phyloP scores from a whole-genome alignment of 495 filamentous ascomycete genomes.

The Xylaria intraflava region DNA sequence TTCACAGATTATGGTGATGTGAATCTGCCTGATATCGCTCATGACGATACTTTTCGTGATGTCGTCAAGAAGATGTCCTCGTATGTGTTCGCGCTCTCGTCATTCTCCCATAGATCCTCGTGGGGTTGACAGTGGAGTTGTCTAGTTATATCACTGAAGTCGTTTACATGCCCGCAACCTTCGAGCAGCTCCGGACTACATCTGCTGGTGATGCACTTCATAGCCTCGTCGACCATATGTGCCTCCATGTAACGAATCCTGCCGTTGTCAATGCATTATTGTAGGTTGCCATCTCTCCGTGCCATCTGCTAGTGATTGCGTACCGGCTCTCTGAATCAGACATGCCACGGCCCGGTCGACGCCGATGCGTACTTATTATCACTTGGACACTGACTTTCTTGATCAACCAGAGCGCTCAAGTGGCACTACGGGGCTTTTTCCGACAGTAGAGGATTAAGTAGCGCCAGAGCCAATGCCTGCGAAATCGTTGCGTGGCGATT shows the following conservation, averaged over 20 bases:
- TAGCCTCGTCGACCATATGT: conserved; percentile 59
- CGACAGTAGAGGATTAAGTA: conserved; percentile 66
- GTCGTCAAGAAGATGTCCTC: conserved; percentile 63
- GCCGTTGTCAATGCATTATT: conserved; percentile 72
- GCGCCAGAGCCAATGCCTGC: conserved; percentile 75
- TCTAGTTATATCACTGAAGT: conserved; percentile 57
- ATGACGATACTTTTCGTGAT: conserved; percentile 56
- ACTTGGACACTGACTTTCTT: background rate
- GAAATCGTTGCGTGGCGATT: conserved; percentile 92
- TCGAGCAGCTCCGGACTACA: conserved; percentile 70
- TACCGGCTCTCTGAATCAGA: background rate
- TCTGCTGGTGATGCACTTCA: conserved; percentile 57
- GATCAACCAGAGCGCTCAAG: conserved; percentile 59
- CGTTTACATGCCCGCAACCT: conserved; percentile 62
- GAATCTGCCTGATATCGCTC: conserved; percentile 55
- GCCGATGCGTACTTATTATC: background rate
- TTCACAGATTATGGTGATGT: conserved; percentile 8
- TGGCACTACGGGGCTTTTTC: conserved; percentile 60
- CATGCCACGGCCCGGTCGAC: background rate
- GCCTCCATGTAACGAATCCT: conserved; percentile 59
- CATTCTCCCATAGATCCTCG: conserved; percentile 18
- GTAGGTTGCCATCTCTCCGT: conserved; percentile 40
- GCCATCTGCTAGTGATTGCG: background rate
- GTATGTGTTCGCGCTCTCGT: conserved; percentile 33
- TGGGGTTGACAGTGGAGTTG: background rate